Base-by-base conservation (phyloP, 2,329 filamentous ascomycete genomes). In the Cordyceps tenuipes region DNA sequence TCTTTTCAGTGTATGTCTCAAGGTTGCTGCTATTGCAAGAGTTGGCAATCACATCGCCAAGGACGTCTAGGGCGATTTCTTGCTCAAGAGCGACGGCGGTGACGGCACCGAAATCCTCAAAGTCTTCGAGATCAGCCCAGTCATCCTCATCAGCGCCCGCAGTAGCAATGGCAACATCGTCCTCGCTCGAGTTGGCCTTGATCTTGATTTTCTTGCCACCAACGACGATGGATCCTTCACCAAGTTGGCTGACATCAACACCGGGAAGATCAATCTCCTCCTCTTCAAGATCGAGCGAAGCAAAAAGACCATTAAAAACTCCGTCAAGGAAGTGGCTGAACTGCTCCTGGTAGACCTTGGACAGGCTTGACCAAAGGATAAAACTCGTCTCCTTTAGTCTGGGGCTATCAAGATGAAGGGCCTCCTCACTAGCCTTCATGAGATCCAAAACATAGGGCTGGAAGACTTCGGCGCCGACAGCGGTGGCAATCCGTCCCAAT, bases 381-480 rank as follows among this genome's bases (percentile, higher is more conserved):
- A 96, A 99, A 72, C 91, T 96, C 63, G 91, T 97, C 79, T 99
- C 94, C 74, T 91, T 90, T 56, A 97, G 85, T 61, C 92, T 85
- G 47, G 92, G 89, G 76, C 97, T 92, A 67, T 91, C 92, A 3
- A 99, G 85, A 67, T 88, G 81, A 2, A 97, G 82, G 59, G 89
- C 92, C 74, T 97, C 92, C 75, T 97, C 92, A 66, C 90, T 96
- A 15, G 93, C 88, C 68, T 87, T 82, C 89, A 99, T 96, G 61
- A 97, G 81, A 47, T 91, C 90, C 70, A 89, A 81, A 41, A 97
- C 92, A 70, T 93, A 97, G 15, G 89, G 90, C 77, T 96, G 87
- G 81, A 97, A 97, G 52, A 88, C 81, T 71, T 90, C 82, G 41
- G 90, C 79, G 21, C 94, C 94, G 62, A 97, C 93, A 59, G 94